A percentile compares a stretch with the other conserved stretches of the same genome.
phyloP scores from a whole-genome alignment of 2,329 filamentous ascomycete genomes.

The Beauveria australis region DNA sequence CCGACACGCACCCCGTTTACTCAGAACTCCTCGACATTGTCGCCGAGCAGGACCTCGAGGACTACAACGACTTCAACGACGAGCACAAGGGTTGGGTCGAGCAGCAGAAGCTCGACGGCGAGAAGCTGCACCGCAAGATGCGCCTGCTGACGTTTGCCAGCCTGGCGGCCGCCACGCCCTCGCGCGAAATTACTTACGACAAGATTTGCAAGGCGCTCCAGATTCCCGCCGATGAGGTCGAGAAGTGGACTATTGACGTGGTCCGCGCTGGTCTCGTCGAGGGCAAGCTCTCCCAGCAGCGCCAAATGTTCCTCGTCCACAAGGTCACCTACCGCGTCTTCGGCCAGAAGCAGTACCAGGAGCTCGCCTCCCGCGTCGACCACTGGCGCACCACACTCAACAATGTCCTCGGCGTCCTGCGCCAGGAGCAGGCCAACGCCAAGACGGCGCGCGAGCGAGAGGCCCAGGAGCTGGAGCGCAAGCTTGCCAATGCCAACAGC shows the following conservation, averaged over 20 bases:
- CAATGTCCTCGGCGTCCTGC: conserved; percentile 69
- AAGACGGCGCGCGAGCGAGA: conserved; percentile 71
- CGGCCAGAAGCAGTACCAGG: conserved; percentile 95
- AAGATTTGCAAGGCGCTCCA: conserved; percentile 79
- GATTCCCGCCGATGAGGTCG: conserved; percentile 74
- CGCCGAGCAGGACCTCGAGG: conserved; percentile 85
- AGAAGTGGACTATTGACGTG: conserved; percentile 98
- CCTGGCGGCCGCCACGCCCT: conserved; percentile 73
- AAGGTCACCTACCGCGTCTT: conserved; percentile 95
- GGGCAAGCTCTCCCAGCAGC: conserved; percentile 90
- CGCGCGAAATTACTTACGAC: conserved; percentile 80
- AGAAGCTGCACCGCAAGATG: conserved; percentile 85
- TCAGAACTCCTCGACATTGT: conserved; percentile 94
- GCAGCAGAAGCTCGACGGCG: conserved; percentile 62
- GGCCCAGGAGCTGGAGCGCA: conserved; percentile 61
- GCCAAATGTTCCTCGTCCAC: conserved; percentile 90
- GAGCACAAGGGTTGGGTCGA: conserved; percentile 83
- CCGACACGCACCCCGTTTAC: conserved; percentile 74
- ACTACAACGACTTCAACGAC: conserved; percentile 91
- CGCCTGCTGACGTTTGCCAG: conserved; percentile 88
- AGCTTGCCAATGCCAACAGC: conserved; percentile 40
- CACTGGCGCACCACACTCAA: conserved; percentile 80
- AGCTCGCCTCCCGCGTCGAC: conserved; percentile 83
- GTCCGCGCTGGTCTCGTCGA: conserved; percentile 93
- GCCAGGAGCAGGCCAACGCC: conserved; percentile 73